phyloP scores from a whole-genome alignment of 2,329 filamentous ascomycete genomes.

The Penicillium sp. region DNA sequence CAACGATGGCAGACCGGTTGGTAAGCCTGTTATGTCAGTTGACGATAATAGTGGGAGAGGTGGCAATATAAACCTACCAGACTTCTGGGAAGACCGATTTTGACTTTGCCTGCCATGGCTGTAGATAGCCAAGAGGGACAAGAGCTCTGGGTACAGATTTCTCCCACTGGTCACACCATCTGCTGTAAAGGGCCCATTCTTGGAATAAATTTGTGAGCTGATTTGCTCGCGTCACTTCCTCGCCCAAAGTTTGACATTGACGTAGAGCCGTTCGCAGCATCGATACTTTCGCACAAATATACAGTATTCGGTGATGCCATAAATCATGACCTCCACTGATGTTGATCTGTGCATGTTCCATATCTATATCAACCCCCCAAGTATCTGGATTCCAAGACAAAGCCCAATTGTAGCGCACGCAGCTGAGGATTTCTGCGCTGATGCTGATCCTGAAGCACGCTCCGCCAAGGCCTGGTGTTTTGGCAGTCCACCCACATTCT shows the following conservation, averaged over 20 bases:
- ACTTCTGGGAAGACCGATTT: slow-evolving; percentile 83
- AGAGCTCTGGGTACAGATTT: slow-evolving; percentile 78
- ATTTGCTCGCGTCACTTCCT: slow-evolving; percentile 57
- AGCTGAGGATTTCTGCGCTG: slow-evolving; percentile 85
- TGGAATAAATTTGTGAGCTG: slow-evolving; percentile 65
- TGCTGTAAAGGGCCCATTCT: slow-evolving; percentile 79
- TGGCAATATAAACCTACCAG: slow-evolving; percentile 60
- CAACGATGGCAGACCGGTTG: slow-evolving; percentile 78
- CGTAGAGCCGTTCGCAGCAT: slow-evolving; percentile 78
- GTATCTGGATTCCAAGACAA: slow-evolving; percentile 87
- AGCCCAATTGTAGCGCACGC: slow-evolving; percentile 83
- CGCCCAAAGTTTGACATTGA: slow-evolving; percentile 61
- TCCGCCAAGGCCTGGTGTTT: slow-evolving; percentile 73
- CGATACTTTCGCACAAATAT: slow-evolving; percentile 81
- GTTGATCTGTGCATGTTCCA: slow-evolving; percentile 57
- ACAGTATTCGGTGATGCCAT: slow-evolving; percentile 88
- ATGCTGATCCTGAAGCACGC: slow-evolving; percentile 96
- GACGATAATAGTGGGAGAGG: background rate
- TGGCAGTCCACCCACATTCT: slow-evolving; percentile 86
- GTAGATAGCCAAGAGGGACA: slow-evolving; percentile 79
- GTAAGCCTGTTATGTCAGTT: slow-evolving; percentile 63
- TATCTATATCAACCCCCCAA: slow-evolving; percentile 83
- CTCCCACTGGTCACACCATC: slow-evolving; percentile 83
- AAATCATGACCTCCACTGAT: slow-evolving; percentile 69
- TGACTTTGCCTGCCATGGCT: slow-evolving; percentile 65